Base-by-base conservation (phyloP, 2,329 filamentous ascomycete genomes). In the Colletotrichum limetticola region DNA sequence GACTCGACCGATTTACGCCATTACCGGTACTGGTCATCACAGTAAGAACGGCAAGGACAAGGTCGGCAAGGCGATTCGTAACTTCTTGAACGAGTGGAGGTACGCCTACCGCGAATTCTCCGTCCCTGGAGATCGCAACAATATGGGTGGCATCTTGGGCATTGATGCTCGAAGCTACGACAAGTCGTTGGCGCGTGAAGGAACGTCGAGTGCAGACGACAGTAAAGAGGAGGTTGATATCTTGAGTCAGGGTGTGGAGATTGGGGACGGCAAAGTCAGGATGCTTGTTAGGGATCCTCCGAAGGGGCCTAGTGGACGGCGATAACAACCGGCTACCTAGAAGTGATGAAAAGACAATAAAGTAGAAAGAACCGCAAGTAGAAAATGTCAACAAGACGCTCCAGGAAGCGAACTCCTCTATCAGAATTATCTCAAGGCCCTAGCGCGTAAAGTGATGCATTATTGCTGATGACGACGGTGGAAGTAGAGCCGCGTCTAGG, bases 11-110 rank as follows among this genome's bases (percentile, higher is more conserved):
- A 90, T 99, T 55, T 99, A 98, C 81, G 95, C 95, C 76, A 98
- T 99, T 81, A 98, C 95, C 1, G 97, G 97, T 57, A 98, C 96
- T 1, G 97, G 96, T 4, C 95, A 98, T 79, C 97, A 99, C 84
- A 97, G 94, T 82, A 98, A 98, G 86, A 98, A 98, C 80, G 96
- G 97, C 78, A 98, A 98, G 82, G 97, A 99, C 83, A 99, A 99
- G 84, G 94, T 99, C 46, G 96, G 96, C 80, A 98, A 97, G 84
- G 95, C 95, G 1, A 92, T 98, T 74, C 92, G 97, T 67, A 91
- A 90, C 76, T 98, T 97, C 85, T 86, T 99, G 68, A 97, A 96
- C 80, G 96, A 98, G 81, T 98, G 95, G 95, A 91, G 94, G 75
- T 99, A 98, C 80, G 93, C 94, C 0, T 99, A 96, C 84, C 93